These are phyloP conservation scores for Panaeolus papilionaceus DNA, from an alignment of 768 basidiomycete genomes.

Conservation along the genomic window DNA sequence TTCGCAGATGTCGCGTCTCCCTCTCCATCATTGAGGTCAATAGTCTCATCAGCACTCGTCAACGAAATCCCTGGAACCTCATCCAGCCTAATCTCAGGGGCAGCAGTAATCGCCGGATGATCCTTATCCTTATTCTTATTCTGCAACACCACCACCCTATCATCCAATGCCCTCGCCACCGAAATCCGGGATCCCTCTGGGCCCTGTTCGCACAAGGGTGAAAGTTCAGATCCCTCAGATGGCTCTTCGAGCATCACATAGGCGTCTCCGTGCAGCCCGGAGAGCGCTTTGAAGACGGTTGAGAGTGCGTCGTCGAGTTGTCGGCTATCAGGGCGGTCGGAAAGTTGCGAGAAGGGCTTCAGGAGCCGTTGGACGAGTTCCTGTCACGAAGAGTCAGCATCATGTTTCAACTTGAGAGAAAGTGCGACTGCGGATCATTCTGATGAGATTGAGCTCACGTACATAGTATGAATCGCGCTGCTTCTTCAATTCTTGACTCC, in stretches of 20 bases:
- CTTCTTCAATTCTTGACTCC: slow-evolving; percentile 61
- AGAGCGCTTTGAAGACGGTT: slow-evolving; percentile 60
- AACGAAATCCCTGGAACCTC: slow-evolving; percentile 44
- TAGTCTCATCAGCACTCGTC: slow-evolving; percentile 25
- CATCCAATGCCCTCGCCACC: slow-evolving; percentile 59
- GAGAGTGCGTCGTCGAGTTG: slow-evolving; percentile 54
- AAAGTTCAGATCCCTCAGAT: slow-evolving; percentile 48
- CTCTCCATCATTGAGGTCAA: slow-evolving; percentile 35
- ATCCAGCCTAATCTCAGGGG: slow-evolving; percentile 46
- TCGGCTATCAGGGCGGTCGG: slow-evolving; percentile 36
- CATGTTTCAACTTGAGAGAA: too few species aligned
- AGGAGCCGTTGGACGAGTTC: slow-evolving; percentile 73
- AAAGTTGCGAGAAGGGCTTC: slow-evolving; percentile 54
- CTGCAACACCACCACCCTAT: slow-evolving; percentile 52
- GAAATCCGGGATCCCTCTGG: slow-evolving; percentile 52
- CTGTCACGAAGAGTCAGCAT: slow-evolving; percentile 39
- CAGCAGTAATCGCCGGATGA: slow-evolving; percentile 19
- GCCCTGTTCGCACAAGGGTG: slow-evolving; percentile 58
- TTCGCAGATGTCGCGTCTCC: slow-evolving; percentile 30
- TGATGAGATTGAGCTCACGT: slow-evolving; percentile 50
- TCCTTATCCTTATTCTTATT: not conserved
- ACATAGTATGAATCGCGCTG: slow-evolving; percentile 81
- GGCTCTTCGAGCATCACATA: slow-evolving; percentile 58
- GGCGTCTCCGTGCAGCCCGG: slow-evolving; percentile 56
- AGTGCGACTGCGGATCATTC: not conserved